Conservation (phyloP, 2,329 filamentous ascomycete species). For the Colletotrichum lini region DNA sequence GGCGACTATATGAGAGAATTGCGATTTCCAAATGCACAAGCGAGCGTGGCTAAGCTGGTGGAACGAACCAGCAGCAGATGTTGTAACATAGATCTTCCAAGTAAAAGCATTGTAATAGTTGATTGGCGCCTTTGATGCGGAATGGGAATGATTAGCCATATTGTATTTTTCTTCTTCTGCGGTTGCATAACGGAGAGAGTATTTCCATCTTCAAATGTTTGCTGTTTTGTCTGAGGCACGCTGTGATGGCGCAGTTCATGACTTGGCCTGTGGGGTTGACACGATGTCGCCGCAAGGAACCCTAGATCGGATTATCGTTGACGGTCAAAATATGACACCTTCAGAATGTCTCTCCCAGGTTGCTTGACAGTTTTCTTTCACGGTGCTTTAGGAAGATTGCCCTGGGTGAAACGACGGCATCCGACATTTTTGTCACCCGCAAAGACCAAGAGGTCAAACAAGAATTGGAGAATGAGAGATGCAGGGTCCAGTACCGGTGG, state of each 20-base stretch:
- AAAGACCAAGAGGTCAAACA: too few relatives aligned
- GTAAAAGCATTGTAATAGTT: constrained; percentile 32
- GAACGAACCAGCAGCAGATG: constrained; percentile 4
- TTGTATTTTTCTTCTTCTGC: not conserved
- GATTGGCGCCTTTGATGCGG: not conserved
- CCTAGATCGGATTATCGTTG: too few relatives aligned
- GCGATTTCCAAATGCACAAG: constrained; percentile 24
- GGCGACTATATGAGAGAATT: constrained; percentile 4
- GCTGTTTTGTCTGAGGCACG: too few relatives aligned
- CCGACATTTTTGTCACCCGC: not conserved
- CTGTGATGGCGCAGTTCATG: too few relatives aligned
- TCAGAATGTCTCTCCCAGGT: not conserved
- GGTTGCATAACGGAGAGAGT: not conserved
- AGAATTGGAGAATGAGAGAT: not conserved
- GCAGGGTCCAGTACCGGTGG: constrained; percentile 12
- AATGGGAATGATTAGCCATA: constrained; percentile 2
- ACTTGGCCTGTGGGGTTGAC: too few relatives aligned
- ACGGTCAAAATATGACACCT: too few relatives aligned
- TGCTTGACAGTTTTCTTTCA: not conserved
- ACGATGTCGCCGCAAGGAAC: too few relatives aligned
- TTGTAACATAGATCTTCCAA: constrained; percentile 35
- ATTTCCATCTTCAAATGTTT: too few relatives aligned
- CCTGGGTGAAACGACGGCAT: not conserved
- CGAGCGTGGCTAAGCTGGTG: constrained; percentile 14
- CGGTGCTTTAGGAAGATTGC: not conserved